phyloP scores from a whole-genome alignment of 2,329 filamentous ascomycete genomes.

The Ophiostoma montium region DNA sequence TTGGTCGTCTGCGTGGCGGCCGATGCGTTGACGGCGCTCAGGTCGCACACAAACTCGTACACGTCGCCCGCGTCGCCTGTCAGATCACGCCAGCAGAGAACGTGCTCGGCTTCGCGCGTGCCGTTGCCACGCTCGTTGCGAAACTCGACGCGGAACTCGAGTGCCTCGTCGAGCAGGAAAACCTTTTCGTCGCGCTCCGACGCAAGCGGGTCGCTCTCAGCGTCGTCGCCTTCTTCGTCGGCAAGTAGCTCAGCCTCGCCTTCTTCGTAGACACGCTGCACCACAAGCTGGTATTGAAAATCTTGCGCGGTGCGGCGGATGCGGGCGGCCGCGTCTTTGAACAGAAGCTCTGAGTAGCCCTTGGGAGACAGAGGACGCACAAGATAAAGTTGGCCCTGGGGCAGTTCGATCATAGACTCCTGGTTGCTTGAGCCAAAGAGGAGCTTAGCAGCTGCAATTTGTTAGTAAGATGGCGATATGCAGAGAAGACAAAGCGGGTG shows the following conservation, averaged over 20 bases:
- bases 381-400: constrained; percentile 92
- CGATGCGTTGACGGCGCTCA: background rate
- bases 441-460: constrained; percentile 68
- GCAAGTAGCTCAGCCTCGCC: constrained; percentile 85
- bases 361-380: constrained; percentile 91
- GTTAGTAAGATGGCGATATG: background rate
- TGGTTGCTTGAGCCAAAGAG: constrained; percentile 80
- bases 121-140: constrained; percentile 46
- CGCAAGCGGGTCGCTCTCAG: constrained; percentile 56
- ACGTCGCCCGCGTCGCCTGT: constrained; percentile 88
- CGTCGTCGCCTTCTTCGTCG: constrained; percentile 79
- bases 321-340: constrained; percentile 86
- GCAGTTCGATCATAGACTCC: constrained; percentile 85
- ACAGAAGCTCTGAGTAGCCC: constrained; percentile 96
- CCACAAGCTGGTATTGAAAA: constrained; percentile 92
- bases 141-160: constrained; percentile 76
- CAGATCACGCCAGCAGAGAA: constrained; percentile 88
- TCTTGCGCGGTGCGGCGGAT: constrained; percentile 90
- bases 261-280: constrained; percentile 94
- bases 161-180: constrained; percentile 82
- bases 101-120: constrained; percentile 40
- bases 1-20: constrained; percentile 26
- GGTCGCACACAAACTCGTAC: constrained; percentile 95
- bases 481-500: background rate
- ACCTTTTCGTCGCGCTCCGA: constrained; percentile 92